Evolutionary conservation across 2,329 filamentous ascomycete genomes (phyloP), one percentile per base, ranked within the genome.

Genomic region (Claviceps purpurea): DNA sequence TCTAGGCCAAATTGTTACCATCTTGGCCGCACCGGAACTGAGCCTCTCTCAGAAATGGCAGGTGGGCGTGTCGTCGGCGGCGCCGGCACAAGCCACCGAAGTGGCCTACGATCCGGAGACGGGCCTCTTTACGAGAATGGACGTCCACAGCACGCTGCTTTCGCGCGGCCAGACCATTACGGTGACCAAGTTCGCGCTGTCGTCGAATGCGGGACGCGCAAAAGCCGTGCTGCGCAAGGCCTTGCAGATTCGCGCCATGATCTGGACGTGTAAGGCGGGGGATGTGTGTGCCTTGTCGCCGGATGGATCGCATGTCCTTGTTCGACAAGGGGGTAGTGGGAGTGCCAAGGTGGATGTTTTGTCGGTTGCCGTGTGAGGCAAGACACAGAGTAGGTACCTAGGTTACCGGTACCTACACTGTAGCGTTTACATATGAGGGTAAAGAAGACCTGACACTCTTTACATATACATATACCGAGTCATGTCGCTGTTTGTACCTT

Each of bases 11-110:
- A 44, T 38, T 14, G 49, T 53, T 14, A 39, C 52, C 16, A 44
- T 53, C 20, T 47, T 53, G n/a, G 20, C 41, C 1, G 14, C 52
- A 2, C 18, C 52, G n/a, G 22, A 53, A 20, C 30, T 53, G n/a
- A 53, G 18, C 24, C n/a, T 53, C 11, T 51, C 37, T 11, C 52
- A 53, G 30, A 51, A 48, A 24, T 53, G 52, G 52, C 52, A 53
- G 41, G 43, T 40, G 8, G 52, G 52, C n/a, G 52, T 53, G 8
- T 26, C n/a, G 22, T 37, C 48, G 10, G 26, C 51, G 3, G 43
- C 45, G n/a, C n/a, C 45, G 2, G 11, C 26, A 7, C 24, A 43
- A 26, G 22, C 24, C 34, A 37, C 49, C 14, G 13, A 53, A 5
- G 47, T 53, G 13, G 42, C 49, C 1, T 38, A 44, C 38, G 49